Base-by-base conservation (phyloP, 2,329 filamentous ascomycete species). In the Neonectria punicea region DNA sequence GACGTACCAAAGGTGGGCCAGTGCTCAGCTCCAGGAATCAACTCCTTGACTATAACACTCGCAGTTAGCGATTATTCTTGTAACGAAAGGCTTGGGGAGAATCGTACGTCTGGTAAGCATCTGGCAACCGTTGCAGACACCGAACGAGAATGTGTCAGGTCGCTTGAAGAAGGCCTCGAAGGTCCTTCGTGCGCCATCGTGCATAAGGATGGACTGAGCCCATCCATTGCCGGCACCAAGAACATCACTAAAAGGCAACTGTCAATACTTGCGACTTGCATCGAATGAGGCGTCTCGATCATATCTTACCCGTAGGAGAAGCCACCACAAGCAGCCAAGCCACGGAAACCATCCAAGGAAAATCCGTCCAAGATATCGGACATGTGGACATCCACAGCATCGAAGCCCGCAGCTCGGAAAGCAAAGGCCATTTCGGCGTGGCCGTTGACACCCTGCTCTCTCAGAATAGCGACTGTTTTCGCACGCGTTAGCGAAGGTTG, bases 381-480 rank as follows among this genome's bases (percentile, higher is more conserved):
- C 96, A 99, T 98, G 85, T 98, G 95, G 1, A 98, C 91, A 76
- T 99, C 95, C 51, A 98, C 88, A 14, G 94, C 89, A 54, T 94
- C 91, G 82, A 98, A 98, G 41, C 95, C 95, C 47, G 96, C 95
- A 39, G 90, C 90, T 70, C 92, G 90, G 86, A 98, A 98, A 53
- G 94, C 94, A 76, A 97, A 98, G 1, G 96, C 96, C 93, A 99
- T 97, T 80, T 99, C 96, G n/a, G 93, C 90, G 74, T 98, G 89
- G 46, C 94, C 93, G 81, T 99, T 98, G 71, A 97, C 93, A 78
- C 96, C 96, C 79, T 98, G 94, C 80, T 98, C 96, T 76, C 96
- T 88, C 22, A 99, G 89, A 72, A 99, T 97, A 47, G 96, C 96
- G 25, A 99, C 94, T 34, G 90, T 89, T 1, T 92, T 92, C 80